Percentiles rank a stretch among this genome's conserved stretches.
Conservation (phyloP, 768 basidiomycete species). For the Rhodotorula toruloides region DNA sequence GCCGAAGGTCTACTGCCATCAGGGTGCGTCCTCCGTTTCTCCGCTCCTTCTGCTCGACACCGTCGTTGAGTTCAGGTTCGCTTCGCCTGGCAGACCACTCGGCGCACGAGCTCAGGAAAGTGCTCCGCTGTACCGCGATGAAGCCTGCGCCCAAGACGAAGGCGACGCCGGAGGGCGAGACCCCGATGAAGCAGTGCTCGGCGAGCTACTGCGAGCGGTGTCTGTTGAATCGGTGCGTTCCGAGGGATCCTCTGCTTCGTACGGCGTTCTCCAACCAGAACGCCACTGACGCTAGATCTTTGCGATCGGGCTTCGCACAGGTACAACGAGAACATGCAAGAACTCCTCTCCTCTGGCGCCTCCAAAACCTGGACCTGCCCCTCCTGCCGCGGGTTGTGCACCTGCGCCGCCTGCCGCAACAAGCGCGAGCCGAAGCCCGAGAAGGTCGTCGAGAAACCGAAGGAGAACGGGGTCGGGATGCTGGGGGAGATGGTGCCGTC, state of each 20-base stretch:
- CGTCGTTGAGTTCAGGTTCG: not conserved
- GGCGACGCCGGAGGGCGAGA: not conserved
- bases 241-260: not conserved
- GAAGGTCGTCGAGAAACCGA: not conserved
- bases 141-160: not conserved
- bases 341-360: not conserved
- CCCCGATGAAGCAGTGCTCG: slow-evolving; percentile 3
- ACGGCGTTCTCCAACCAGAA: no score
- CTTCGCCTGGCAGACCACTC: slow-evolving; percentile 2
- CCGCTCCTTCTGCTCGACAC: not conserved
- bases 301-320: no score
- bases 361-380: slow-evolving; percentile 1
- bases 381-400: slow-evolving; percentile 18
- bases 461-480: not conserved
- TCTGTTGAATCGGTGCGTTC: not conserved
- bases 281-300: no score
- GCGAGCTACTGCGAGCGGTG: slow-evolving; percentile 10
- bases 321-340: not conserved
- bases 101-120: slow-evolving; percentile 1
- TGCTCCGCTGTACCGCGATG: slow-evolving; percentile 5
- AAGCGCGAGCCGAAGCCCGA: not conserved
- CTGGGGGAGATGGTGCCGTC: no score
- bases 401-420: slow-evolving; percentile 2
- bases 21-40: slow-evolving; percentile 2
- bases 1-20: slow-evolving; percentile 7